Evolutionary conservation across 1,284 basidiomycete species (phyloP), one percentile per base, ranked within the genome.

Genomic region (Abortiporus biennis): DNA sequence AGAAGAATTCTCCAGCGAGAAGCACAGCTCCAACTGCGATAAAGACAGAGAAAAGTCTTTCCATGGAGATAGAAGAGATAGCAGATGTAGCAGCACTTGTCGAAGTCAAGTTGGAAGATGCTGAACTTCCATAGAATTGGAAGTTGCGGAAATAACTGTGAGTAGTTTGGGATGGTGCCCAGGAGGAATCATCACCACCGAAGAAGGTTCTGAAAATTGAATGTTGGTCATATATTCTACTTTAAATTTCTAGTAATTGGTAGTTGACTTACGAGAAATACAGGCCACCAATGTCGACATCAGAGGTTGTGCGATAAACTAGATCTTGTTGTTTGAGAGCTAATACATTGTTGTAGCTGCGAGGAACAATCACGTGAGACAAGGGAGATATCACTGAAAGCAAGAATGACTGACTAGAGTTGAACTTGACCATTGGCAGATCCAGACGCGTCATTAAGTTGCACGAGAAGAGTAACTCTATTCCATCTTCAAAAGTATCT

Each of bases 101-200:
- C 3, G 54, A 53, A 13, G 54, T 56, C 42, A 59, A 51, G 46
- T 58, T 58, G 32, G 59, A 59, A 1, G 57, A 40, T 9, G 50
- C 38, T 1, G 57, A 56, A 29, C 54, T 55, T 25, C 57, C 60
- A 46, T 49, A 62, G 16, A 62, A 50, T 44, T 59, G 63, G 45
- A 87, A 66, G 56, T 85, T 81, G 47, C 84, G 78, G 66, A 75
- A 86, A 58, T 83, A 86, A 0, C 80, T 78, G 54, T 83, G 72
- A 1, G 76, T 74, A 1, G 71, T 74, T 4, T 63, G 56, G 6
- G 78, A 71, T 0, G 82, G 78, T 22, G 79, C 79, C 80, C 80
- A 88, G 35, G 69, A 74, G 3, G 62, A 47, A 52, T 87, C 80
- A 43, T 69, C 69, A 17, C 82, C 83, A 61, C 83, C 82, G 54